A percentile compares a stretch with the other conserved stretches of the same genome.
Evolutionary conservation across 1,284 basidiomycete genomes (phyloP).

Genomic region (Malassezia sympodialis): DNA sequence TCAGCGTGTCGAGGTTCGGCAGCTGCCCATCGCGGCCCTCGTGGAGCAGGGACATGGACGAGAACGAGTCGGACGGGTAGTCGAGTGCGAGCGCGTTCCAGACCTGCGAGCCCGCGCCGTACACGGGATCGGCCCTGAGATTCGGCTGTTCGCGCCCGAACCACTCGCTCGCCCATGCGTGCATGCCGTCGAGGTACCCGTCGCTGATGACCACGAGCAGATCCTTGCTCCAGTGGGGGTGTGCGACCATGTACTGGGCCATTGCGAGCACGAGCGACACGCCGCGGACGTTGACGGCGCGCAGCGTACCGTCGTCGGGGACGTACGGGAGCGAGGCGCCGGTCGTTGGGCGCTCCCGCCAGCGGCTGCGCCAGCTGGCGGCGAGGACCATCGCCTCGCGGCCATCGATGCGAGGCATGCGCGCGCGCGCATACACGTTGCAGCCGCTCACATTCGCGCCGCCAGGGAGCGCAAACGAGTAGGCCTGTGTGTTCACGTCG

Average conservation of each 20-base stretch:
- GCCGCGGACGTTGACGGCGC: conserved; percentile 70
- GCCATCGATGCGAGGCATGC: conserved; percentile 74
- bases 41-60: conserved; percentile 79
- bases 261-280: conserved; percentile 71
- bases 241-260: conserved; percentile 62
- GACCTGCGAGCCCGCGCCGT: conserved; percentile 23
- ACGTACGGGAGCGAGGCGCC: conserved; percentile 7
- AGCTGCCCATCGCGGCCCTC: conserved; percentile 89
- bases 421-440: conserved; percentile 72
- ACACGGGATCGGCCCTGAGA: conserved; percentile 58
- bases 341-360: conserved; percentile 17
- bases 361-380: conserved; percentile 49
- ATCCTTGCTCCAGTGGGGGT: conserved; percentile 52
- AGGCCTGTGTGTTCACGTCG: conserved; percentile 19
- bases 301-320: conserved; percentile 30
- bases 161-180: conserved; percentile 78
- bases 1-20: conserved; percentile 89
- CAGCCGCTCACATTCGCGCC: conserved; percentile 52
- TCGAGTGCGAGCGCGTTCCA: conserved; percentile 94
- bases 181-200: conserved; percentile 77
- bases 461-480: conserved; percentile 15
- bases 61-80: conserved; percentile 92
- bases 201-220: conserved; percentile 82
- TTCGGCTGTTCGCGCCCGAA: conserved; percentile 63
- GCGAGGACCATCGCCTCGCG: conserved; percentile 60